Conservation (phyloP, 768 basidiomycete genomes). For the Lactifluus rugatus region DNA sequence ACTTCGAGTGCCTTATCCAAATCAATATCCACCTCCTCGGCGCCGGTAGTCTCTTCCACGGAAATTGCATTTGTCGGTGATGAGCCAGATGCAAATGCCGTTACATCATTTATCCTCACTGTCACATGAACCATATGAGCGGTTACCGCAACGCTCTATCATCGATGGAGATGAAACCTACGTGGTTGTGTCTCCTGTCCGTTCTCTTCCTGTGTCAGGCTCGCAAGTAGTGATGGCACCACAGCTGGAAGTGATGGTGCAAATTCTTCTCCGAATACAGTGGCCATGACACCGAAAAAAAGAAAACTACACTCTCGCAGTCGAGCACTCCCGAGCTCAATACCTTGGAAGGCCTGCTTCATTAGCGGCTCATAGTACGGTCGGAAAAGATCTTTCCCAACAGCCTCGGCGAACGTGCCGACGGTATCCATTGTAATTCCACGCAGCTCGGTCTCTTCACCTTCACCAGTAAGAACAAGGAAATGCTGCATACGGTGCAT, state of each 20-base stretch:
- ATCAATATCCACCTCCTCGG: slow-evolving; percentile 64
- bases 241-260: slow-evolving; percentile 78
- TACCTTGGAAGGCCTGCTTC: slow-evolving; percentile 86
- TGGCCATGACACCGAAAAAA: slow-evolving; percentile 98
- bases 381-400: slow-evolving; percentile 87
- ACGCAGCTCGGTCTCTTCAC: slow-evolving; percentile 88
- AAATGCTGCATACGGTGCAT: slow-evolving; percentile 86
- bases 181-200: slow-evolving; percentile 42
- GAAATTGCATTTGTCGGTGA: slow-evolving; percentile 63
- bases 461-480: slow-evolving; percentile 74
- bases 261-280: slow-evolving; percentile 92
- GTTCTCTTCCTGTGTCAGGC: slow-evolving; percentile 76
- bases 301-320: slow-evolving; percentile 93
- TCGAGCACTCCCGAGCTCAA: slow-evolving; percentile 77
- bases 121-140: not conserved
- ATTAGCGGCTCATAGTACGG: slow-evolving; percentile 96
- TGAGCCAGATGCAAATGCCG: slow-evolving; percentile 65
- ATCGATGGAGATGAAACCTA: not conserved
- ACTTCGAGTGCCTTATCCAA: slow-evolving; percentile 84
- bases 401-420: slow-evolving; percentile 95
- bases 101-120: slow-evolving; percentile 47
- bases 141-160: not conserved
- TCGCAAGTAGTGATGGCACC: slow-evolving; percentile 74
- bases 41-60: slow-evolving; percentile 44
- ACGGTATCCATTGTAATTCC: slow-evolving; percentile 99